Percentiles rank a stretch among this genome's conserved stretches.
Conservation (phyloP, 2,329 filamentous ascomycete species). For the Aschersonia sp. region DNA sequence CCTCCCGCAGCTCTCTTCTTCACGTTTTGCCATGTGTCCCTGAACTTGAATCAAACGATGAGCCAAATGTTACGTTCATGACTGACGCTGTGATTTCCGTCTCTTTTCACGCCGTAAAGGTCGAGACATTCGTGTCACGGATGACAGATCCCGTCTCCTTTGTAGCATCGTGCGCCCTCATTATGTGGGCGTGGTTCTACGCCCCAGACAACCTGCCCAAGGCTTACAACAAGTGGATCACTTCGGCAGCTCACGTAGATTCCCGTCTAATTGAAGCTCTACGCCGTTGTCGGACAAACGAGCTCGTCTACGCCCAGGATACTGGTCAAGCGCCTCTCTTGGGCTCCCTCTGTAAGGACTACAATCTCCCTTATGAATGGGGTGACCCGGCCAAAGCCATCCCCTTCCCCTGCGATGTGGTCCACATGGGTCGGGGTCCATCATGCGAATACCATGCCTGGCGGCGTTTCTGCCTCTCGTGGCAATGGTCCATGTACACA, state of each 20-base stretch:
- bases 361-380: slow-evolving; percentile 51
- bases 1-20: no score
- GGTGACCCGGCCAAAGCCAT: slow-evolving; percentile 55
- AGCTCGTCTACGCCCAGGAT: slow-evolving; percentile 58
- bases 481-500: slow-evolving; percentile 59
- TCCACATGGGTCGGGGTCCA: slow-evolving; percentile 64
- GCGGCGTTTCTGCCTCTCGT: slow-evolving; percentile 52
- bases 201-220: slow-evolving; percentile 52
- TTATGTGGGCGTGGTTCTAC: slow-evolving; percentile 91
- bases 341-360: slow-evolving; percentile 57
- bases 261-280: slow-evolving; percentile 59
- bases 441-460: slow-evolving; percentile 63
- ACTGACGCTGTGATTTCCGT: neutral
- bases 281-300: slow-evolving; percentile 46
- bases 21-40: no score
- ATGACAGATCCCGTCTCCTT: slow-evolving; percentile 56
- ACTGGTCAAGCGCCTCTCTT: slow-evolving; percentile 56
- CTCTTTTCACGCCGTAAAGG: slow-evolving; percentile 5
- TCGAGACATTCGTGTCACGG: slow-evolving; percentile 18
- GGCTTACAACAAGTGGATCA: slow-evolving; percentile 72
- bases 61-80: neutral
- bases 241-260: slow-evolving; percentile 61
- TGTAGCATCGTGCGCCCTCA: slow-evolving; percentile 52
- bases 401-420: slow-evolving; percentile 70
- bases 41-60: neutral